Conservation (phyloP, 1,139 yeast species). For the Kurtzmaniella quercitrusa region DNA sequence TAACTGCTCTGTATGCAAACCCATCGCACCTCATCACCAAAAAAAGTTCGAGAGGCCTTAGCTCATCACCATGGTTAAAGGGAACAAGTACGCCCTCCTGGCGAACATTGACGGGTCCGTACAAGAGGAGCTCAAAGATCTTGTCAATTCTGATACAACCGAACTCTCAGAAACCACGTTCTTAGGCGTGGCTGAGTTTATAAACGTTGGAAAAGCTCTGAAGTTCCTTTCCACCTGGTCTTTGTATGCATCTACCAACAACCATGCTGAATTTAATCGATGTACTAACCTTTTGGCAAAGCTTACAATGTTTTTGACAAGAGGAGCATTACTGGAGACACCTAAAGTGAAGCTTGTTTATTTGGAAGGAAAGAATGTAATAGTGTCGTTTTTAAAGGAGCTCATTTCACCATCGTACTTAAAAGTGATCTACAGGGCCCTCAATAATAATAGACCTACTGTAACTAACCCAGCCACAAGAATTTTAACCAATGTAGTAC, state of each 20-base stretch:
- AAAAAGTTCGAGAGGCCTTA: not conserved
- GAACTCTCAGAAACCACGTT: slow-evolving; percentile 6
- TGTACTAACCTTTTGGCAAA: slow-evolving; percentile 31
- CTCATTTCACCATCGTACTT: slow-evolving; percentile 49
- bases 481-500: slow-evolving; percentile 49
- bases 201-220: slow-evolving; percentile 13
- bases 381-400: slow-evolving; percentile 40
- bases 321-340: not conserved
- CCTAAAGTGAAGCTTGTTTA: slow-evolving; percentile 5
- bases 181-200: slow-evolving; percentile 11
- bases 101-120: slow-evolving; percentile 17
- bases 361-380: slow-evolving; percentile 16
- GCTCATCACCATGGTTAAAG: not conserved
- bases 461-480: slow-evolving; percentile 59
- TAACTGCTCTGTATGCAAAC: not conserved
- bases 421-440: slow-evolving; percentile 65
- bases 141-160: slow-evolving; percentile 7
- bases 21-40: not conserved
- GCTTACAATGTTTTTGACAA: slow-evolving; percentile 14
- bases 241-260: slow-evolving; percentile 59
- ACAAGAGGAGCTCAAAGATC: slow-evolving; percentile 13
- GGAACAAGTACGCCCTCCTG: slow-evolving; percentile 1
- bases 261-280: slow-evolving; percentile 47
- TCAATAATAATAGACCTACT: slow-evolving; percentile 54
- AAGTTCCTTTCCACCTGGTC: slow-evolving; percentile 46